phyloP scores from a whole-genome alignment of 2,329 filamentous ascomycete genomes.

The Apiospora kogelbergensis region DNA sequence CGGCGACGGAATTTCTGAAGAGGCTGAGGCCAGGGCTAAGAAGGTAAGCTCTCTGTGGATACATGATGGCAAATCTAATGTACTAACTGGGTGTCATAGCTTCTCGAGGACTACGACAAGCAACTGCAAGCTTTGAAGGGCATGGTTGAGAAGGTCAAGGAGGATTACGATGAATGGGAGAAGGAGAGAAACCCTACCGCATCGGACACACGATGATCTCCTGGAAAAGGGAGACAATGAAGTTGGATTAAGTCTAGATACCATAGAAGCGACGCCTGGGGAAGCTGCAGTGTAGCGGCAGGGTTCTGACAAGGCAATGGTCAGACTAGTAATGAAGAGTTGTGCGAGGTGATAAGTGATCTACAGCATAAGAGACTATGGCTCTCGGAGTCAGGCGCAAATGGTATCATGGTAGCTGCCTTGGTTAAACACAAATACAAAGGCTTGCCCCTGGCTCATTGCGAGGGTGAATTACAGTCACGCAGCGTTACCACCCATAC shows the following conservation, averaged over 20 bases:
- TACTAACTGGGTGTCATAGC: conserved; percentile 44
- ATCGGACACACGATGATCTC: background rate
- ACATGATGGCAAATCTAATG: background rate
- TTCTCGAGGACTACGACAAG: conserved; percentile 78
- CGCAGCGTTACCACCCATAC: background rate
- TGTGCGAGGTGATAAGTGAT: background rate
- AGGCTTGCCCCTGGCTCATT: background rate
- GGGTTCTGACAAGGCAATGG: background rate
- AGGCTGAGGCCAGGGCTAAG: conserved; percentile 70
- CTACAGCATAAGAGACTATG: background rate
- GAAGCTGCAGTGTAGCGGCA: background rate
- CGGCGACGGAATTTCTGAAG: conserved; percentile 62
- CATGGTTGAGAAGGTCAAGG: conserved; percentile 64
- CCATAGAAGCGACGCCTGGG: background rate
- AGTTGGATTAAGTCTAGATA: background rate
- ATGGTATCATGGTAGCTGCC: background rate
- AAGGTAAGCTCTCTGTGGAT: conserved; percentile 53
- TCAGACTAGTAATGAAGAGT: background rate
- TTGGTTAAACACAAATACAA: background rate
- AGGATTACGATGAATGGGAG: conserved; percentile 57
- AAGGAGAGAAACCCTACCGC: conserved; percentile 34
- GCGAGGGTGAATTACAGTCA: background rate
- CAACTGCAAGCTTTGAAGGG: conserved; percentile 75
- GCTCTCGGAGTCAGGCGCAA: conserved; percentile 4
- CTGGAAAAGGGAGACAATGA: background rate